These are phyloP conservation scores for Phytophthora litchii DNA, from an alignment of 352 stramenopile species.

Conservation along the genomic window DNA sequence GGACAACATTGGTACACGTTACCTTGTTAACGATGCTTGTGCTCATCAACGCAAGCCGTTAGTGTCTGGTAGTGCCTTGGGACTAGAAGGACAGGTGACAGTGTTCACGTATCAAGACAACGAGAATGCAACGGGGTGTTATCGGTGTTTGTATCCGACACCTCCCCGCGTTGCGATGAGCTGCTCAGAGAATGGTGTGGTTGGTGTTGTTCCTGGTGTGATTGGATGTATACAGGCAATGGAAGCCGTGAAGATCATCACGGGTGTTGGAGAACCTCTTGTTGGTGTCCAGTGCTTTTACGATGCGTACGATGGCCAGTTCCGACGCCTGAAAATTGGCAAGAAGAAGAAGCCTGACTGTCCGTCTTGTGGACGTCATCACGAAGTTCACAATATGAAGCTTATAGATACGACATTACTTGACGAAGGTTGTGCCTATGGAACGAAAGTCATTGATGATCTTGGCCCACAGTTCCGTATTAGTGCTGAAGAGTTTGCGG, in stretches of 20 bases:
- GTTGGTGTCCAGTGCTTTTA: conserved; percentile 76
- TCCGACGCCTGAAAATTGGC: conserved; percentile 67
- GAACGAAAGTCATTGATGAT: conserved; percentile 2
- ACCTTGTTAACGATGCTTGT: conserved; percentile 96
- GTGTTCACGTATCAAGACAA: conserved; percentile 91
- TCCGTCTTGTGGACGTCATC: conserved; percentile 30
- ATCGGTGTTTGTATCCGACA: conserved; percentile 97
- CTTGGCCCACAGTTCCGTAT: conserved; percentile 43
- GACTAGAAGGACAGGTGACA: conserved; percentile 95
- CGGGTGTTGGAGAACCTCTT: conserved; percentile 58
- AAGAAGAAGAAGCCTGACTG: conserved; percentile 49
- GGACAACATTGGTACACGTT: conserved; percentile 96
- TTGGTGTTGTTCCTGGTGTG: conserved; percentile 94
- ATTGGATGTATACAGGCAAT: conserved; percentile 95
- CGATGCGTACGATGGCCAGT: conserved; percentile 77
- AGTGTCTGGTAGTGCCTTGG: conserved; percentile 95
- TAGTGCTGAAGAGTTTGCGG: conserved; percentile 43
- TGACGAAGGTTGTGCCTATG: conserved; percentile 22
- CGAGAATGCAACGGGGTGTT: conserved; percentile 77
- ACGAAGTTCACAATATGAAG: neutral
- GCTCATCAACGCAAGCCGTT: conserved; percentile 83
- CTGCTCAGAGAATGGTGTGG: conserved; percentile 96
- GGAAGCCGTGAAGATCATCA: conserved; percentile 93
- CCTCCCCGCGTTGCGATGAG: conserved; percentile 72
- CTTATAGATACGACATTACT: conserved; percentile 17